Evolutionary conservation across 108 stramenopile species (phyloP), one percentile per base, ranked within the genome.

Genomic region (Cylindrotheca fusiformis): DNA sequence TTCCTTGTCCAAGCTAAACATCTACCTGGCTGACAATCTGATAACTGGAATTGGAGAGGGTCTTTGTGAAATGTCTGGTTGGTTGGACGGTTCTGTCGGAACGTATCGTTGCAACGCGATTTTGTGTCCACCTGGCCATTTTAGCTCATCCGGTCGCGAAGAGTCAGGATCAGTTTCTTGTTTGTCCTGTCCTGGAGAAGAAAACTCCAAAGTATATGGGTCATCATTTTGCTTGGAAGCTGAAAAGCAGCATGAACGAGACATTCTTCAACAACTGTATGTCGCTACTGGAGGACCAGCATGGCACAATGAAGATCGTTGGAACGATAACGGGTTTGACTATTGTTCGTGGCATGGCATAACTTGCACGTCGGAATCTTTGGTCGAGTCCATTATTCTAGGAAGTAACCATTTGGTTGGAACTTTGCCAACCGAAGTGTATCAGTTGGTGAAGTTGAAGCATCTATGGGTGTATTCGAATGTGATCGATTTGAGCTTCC

Each of bases 381-480:
- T 74, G 4, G 74, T 94, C 18, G 76, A 86, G 33, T 76, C 86
- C 24, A 79, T 94, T 60, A 55, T 64, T 24, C 75, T 94, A 1
- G 90, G 88, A 17, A 67, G 79, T 30, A 94, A 94, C 49, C 81
- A 87, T 60, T 67, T 94, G 21, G 70, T 76, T 2, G 88, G 88
- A 53, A 81, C 80, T 20, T 74, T 85, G 12, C 93, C 93, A 2
- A 60, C 68, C 50, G 81, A 90, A 61, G 75, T 94, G n/a, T 94
- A 82, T 66, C 56, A 72, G 29, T 66, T 94, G 26, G 60, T 68
- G 12, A 83, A 85, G 21, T 63, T 94, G 24, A 76, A 81, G 57
- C 70, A 60, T 14, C 65, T 94, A 17, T 90, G 86, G 90, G 32
- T 94, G 6, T 87, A 90, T 55, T 89, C 93, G 10, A 94, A 94